Evolutionary conservation across 78 protist species (phyloP).

Genomic region (Dictyostelium intermedium): DNA sequence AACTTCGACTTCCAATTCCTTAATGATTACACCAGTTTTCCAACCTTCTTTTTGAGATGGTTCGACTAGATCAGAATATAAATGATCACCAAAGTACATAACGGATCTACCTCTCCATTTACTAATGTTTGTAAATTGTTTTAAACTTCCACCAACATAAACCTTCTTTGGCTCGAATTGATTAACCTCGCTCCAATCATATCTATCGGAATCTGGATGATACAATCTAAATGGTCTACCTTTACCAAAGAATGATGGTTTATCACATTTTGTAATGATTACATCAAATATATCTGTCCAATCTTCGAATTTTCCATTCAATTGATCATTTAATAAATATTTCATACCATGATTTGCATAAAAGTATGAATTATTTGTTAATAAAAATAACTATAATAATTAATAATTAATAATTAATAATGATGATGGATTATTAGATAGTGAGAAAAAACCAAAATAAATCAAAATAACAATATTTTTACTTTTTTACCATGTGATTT

Average conservation of each 20-base stretch:
- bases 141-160: slow-evolving; percentile 44
- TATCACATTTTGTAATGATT: slow-evolving; percentile 40
- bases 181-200: slow-evolving; percentile 48
- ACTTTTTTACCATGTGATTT: slow-evolving; percentile 52
- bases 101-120: slow-evolving; percentile 39
- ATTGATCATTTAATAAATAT: slow-evolving; percentile 60
- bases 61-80: slow-evolving; percentile 47
- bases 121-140: slow-evolving; percentile 26
- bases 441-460: too few relatives aligned
- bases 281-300: slow-evolving; percentile 78
- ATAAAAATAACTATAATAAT: slow-evolving; percentile 45
- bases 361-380: slow-evolving; percentile 64
- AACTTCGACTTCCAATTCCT: slow-evolving; percentile 56
- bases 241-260: slow-evolving; percentile 61
- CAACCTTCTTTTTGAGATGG: slow-evolving; percentile 66
- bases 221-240: slow-evolving; percentile 60
- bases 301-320: not conserved
- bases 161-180: slow-evolving; percentile 41
- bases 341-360: slow-evolving; percentile 62
- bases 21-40: slow-evolving; percentile 50
- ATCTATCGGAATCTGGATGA: slow-evolving; percentile 18
- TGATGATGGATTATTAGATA: too few relatives aligned
- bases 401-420: not conserved
- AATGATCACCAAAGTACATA: slow-evolving; percentile 72
- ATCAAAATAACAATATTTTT: not conserved